Evolutionary conservation across 2,329 filamentous ascomycete species (phyloP).

Genomic region (Dendryphion nanum): DNA sequence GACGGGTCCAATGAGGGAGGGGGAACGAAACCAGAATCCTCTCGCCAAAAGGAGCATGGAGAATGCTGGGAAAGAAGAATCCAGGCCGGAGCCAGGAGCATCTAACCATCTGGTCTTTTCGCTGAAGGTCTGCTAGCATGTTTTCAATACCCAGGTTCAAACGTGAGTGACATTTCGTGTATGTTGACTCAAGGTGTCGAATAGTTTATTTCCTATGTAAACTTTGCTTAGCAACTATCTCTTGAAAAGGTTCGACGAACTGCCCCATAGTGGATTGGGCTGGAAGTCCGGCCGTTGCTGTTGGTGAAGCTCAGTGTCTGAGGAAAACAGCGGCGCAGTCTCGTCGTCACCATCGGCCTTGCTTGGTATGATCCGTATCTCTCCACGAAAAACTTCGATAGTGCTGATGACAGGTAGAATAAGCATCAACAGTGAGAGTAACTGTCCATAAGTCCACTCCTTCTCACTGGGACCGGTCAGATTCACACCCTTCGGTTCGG

Average conservation of each 20-base stretch:
- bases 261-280: constrained; percentile 47
- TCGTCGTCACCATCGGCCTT: constrained; percentile 41
- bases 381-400: constrained; percentile 59
- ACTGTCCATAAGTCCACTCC: constrained; percentile 63
- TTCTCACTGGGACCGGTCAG: constrained; percentile 56
- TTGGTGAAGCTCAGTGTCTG: constrained; percentile 43
- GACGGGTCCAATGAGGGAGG: too few species aligned
- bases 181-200: too few species aligned
- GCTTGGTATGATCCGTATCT: constrained; percentile 45
- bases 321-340: constrained; percentile 33
- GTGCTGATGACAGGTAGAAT: constrained; percentile 60
- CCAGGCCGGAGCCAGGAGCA: too few species aligned
- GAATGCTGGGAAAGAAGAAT: too few species aligned
- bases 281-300: constrained; percentile 45
- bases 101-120: too few species aligned
- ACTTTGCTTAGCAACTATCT: too few species aligned
- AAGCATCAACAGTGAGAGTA: constrained; percentile 59
- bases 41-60: too few species aligned
- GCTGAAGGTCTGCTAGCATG: too few species aligned
- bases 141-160: too few species aligned
- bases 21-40: too few species aligned
- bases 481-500: constrained; percentile 43
- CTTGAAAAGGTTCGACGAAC: constrained; percentile 8
- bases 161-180: too few species aligned
- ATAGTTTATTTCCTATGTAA: too few species aligned